Percentiles rank a stretch among this genome's conserved stretches.
Conservation (phyloP, 176 grass and related monocot genomes). For the Oryza longistaminata region DNA sequence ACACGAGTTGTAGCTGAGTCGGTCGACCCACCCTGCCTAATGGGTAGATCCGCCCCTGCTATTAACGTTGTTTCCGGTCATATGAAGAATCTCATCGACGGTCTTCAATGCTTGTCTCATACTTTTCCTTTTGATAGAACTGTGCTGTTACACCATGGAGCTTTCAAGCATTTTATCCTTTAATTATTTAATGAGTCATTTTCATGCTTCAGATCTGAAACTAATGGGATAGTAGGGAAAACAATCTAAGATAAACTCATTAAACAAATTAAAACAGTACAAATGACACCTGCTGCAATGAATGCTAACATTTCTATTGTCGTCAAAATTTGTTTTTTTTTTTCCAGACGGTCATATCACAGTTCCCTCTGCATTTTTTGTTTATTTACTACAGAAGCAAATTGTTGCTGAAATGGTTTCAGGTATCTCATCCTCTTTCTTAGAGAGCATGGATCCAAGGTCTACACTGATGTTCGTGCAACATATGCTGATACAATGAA, state of each 20-base stretch:
- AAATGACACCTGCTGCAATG: too few species aligned
- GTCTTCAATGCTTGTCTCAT: background rate
- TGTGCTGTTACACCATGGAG: background rate
- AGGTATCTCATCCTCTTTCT: constrained; percentile 81
- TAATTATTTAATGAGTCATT: background rate
- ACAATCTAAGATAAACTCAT: background rate
- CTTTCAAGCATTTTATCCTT: constrained; percentile 13
- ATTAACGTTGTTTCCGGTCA: constrained; percentile 13
- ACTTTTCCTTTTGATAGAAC: background rate
- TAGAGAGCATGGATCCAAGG: constrained; percentile 75
- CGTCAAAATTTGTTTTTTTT: constrained; percentile 1
- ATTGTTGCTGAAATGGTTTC: constrained; percentile 42
- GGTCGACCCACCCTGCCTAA: too few species aligned
- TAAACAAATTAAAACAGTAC: background rate
- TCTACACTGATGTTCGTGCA: constrained; percentile 57
- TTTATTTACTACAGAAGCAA: constrained; percentile 3
- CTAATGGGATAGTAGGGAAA: background rate
- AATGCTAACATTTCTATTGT: background rate
- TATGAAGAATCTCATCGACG: background rate
- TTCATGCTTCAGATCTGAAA: constrained; percentile 28
- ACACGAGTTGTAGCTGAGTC: too few species aligned
- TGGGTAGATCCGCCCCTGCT: background rate
- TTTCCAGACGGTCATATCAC: background rate
- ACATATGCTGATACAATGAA: constrained; percentile 81
- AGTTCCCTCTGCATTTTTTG: background rate